Conservation (phyloP, 2,329 filamentous ascomycete genomes). For the Penicillium verrucosum region DNA sequence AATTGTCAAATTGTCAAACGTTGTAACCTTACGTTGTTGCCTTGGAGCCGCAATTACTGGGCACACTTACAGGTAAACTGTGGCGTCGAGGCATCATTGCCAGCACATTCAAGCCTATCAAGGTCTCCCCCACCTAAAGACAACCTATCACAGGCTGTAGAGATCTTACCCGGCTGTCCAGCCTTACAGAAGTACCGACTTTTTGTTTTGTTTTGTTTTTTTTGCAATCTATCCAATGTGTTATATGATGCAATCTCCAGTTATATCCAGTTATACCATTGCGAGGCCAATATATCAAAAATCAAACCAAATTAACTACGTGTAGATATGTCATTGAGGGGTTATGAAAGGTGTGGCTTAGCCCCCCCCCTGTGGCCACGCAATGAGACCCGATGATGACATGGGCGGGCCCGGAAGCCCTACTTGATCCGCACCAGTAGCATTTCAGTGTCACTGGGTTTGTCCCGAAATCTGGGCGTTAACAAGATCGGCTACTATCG, state of each 20-base stretch:
- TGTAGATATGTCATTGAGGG: slow-evolving; percentile 2
- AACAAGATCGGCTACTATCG: background rate
- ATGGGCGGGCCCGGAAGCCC: background rate
- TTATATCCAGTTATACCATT: background rate
- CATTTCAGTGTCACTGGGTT: background rate
- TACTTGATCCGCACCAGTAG: background rate
- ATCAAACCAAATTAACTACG: background rate
- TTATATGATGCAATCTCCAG: background rate
- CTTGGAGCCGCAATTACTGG: slow-evolving; percentile 17
- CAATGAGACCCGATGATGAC: slow-evolving; percentile 3
- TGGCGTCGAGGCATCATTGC: slow-evolving; percentile 18
- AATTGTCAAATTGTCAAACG: background rate
- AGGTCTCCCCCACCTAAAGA: background rate
- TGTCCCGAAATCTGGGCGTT: background rate
- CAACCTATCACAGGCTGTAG: background rate
- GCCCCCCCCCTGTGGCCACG: background rate
- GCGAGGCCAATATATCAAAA: background rate
- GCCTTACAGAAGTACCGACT: background rate
- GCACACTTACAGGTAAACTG: background rate
- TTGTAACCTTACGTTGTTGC: slow-evolving; percentile 12
- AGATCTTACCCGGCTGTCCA: background rate
- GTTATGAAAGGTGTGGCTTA: slow-evolving; percentile 6
- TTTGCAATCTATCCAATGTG: background rate
- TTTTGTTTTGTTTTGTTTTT: background rate
- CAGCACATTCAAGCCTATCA: background rate